Evolutionary conservation across 495 filamentous ascomycete genomes (phyloP), one percentile per base, ranked within the genome.

Genomic region (Achaetomiella virescens): DNA sequence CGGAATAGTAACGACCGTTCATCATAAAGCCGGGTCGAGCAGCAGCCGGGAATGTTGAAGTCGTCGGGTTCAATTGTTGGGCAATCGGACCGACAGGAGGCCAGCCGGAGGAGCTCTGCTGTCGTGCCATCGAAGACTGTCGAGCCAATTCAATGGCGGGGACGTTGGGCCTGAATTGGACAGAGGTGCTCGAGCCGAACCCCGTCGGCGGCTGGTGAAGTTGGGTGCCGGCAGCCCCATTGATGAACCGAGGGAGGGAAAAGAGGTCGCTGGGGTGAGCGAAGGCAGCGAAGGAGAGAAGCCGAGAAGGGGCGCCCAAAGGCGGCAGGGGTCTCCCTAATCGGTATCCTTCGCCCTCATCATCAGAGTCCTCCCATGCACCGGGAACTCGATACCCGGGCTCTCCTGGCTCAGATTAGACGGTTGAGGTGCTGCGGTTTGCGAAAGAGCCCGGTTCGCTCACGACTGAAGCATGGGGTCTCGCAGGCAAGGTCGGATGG

Each of bases 111-210:
- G 31, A n/a, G 8, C 20, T 20, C 22, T 21, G 48, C 22, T 61
- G 52, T 2, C 43, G 47, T 2, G 57, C 43, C 38, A 60, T 55
- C 12, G 52, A 48, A n/a, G 18, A 10, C 20, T 51, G 57, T 14
- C 57, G 45, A 7, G 53, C 59, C 15, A 53, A 14, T 35, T 61
- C 59, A 15, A 57, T 52, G 17, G 53, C 42, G 18, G 59, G 59
- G 0, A 61, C 2, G 22, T 17, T 35, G 4, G 48, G 42, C 14
- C 2, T n/a, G 15, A 37, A 40, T 5, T 14, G 45, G 15, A 24
- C 15, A 31, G 18, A 40, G 21, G 5, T 14, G 27, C 22, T 40
- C 4, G 36, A 3, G 36, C 50, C 45, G 20, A 49, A 38, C 11
- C 38, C 35, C 21, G 17, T 18, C 1, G 43, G 33, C n/a, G 27